Evolutionary conservation across 345 rosid species (phyloP).

Genomic region (Kernera saxatilis): DNA sequence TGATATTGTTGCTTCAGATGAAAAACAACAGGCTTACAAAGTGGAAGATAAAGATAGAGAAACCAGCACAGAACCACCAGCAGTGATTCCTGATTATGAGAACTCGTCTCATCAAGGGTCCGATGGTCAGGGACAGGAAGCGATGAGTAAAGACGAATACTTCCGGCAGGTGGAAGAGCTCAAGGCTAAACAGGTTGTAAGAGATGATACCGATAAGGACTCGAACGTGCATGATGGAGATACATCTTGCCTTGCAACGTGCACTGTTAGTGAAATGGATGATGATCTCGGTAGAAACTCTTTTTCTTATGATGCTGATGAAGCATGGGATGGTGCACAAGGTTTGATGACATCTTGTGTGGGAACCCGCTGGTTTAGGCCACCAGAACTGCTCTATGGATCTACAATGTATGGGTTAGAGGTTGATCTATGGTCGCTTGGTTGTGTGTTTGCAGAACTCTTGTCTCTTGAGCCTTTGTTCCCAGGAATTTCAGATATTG

Average conservation of each 20-base stretch:
- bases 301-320: constrained; percentile 56
- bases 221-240: constrained; percentile 54
- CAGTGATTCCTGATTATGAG: constrained; percentile 35
- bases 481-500: constrained; percentile 85
- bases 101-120: constrained; percentile 29
- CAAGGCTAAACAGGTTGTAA: constrained; percentile 39
- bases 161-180: constrained; percentile 45
- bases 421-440: constrained; percentile 85
- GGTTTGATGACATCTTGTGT: constrained; percentile 82
- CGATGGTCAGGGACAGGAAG: constrained; percentile 28
- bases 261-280: constrained; percentile 54
- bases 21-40: constrained; percentile 34
- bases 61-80: constrained; percentile 29
- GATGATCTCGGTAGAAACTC: constrained; percentile 61
- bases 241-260: constrained; percentile 87
- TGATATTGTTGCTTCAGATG: constrained; percentile 40
- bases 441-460: constrained; percentile 86
- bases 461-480: constrained; percentile 73
- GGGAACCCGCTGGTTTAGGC: constrained; percentile 98
- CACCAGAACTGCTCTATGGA: constrained; percentile 91
- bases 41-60: constrained; percentile 25
- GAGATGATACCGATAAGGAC: constrained; percentile 58
- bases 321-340: constrained; percentile 34
- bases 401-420: constrained; percentile 74
- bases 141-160: constrained; percentile 45